Evolutionary conservation across 305 asterid species (phyloP).

Genomic region (Fraxinus sp.): DNA sequence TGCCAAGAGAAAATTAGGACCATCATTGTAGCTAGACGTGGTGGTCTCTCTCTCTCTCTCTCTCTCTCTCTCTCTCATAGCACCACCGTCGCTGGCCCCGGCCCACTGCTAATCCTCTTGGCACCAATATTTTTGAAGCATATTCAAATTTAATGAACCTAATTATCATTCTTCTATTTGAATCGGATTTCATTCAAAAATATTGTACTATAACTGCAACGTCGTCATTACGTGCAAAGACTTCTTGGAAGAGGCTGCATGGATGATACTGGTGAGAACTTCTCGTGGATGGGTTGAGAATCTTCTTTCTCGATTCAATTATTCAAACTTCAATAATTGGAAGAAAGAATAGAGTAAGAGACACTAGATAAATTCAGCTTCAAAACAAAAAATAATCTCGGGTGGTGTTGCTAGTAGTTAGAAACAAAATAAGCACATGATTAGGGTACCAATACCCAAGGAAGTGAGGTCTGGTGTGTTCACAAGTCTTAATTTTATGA

Average conservation of each 20-base stretch:
- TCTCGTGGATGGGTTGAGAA: neutral
- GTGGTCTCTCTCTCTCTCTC: no score
- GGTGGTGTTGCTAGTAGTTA: neutral
- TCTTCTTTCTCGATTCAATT: no score
- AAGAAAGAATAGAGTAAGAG: neutral
- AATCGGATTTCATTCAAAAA: neutral
- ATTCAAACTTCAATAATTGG: neutral
- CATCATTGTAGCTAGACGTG: neutral
- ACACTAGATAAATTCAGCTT: neutral
- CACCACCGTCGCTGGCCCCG: no score
- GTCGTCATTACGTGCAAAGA: neutral
- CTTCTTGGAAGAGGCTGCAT: neutral
- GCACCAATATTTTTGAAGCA: neutral
- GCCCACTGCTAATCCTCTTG: no score
- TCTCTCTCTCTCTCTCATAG: no score
- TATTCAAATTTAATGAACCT: neutral
- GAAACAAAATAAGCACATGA: neutral
- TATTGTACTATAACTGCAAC: neutral
- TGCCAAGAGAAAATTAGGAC: neutral
- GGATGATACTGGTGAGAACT: neutral
- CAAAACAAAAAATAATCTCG: neutral
- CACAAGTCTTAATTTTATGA: neutral
- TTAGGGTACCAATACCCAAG: neutral
- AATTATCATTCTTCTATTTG: neutral
- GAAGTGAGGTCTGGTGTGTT: neutral